Conservation (phyloP, 345 rosid genomes). For the Combretum micranthum region DNA sequence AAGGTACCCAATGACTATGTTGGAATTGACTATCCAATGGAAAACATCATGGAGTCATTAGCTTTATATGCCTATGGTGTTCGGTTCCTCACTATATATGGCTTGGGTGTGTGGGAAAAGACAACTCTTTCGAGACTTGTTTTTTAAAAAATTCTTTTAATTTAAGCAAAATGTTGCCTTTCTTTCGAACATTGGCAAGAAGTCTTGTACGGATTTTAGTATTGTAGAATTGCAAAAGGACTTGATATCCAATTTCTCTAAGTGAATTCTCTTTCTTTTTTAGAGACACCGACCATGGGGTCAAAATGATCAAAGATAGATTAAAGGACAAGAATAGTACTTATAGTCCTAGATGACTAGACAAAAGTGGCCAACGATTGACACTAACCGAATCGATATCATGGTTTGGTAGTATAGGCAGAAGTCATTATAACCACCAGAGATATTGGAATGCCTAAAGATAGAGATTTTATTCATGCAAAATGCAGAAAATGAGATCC, state of each 20-base stretch:
- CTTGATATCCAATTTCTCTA: no score
- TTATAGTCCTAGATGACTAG: conserved; percentile 8
- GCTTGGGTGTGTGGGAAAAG: conserved; percentile 3
- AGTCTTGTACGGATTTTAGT: no score
- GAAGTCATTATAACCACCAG: conserved; percentile 3
- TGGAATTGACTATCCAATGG: background rate
- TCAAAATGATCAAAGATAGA: background rate
- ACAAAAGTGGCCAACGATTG: fast-evolving
- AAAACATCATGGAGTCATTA: no score
- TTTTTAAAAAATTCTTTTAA: background rate
- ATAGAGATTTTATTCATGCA: conserved; percentile 4
- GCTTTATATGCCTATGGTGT: background rate
- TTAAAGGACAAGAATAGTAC: background rate
- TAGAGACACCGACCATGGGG: no score
- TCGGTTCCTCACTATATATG: background rate
- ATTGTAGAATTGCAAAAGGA: no score
- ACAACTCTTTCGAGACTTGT: background rate
- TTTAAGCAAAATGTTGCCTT: no score
- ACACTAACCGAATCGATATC: background rate
- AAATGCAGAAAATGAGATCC: conserved; percentile 6
- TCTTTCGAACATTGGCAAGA: background rate
- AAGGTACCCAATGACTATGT: background rate
- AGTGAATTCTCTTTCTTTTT: no score
- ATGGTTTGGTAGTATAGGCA: conserved; percentile 9
- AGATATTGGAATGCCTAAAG: conserved; percentile 6